Conservation (phyloP, 768 basidiomycete genomes). For the Cystoderma amianthinum region DNA sequence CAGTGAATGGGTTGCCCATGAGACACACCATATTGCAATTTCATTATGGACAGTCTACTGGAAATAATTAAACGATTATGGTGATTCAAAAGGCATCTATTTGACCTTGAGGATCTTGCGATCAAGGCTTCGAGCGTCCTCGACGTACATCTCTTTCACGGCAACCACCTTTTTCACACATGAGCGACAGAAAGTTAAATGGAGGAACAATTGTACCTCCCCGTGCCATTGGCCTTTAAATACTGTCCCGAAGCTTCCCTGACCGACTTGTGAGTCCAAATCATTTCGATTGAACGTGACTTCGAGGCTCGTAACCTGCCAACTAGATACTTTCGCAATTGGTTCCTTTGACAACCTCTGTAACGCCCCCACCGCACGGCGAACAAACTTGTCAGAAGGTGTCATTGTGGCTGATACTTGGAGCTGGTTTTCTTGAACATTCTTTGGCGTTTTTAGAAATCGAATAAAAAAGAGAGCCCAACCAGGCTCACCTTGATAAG, state of each 20-base stretch:
- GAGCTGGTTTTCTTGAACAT: not conserved
- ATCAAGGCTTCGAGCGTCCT: not conserved
- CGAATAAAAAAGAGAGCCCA: not conserved
- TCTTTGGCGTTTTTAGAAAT: not conserved
- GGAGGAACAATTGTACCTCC: not conserved
- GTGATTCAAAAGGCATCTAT: not conserved
- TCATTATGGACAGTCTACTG: not conserved
- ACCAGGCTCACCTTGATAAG: not conserved
- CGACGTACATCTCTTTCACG: not conserved
- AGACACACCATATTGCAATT: conserved; percentile 1
- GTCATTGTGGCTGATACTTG: not conserved
- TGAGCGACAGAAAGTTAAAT: too few relatives aligned
- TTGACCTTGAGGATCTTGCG: not conserved
- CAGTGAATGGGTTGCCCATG: too few relatives aligned
- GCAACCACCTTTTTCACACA: not conserved
- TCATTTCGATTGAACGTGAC: not conserved
- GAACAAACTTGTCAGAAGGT: not conserved
- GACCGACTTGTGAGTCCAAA: not conserved
- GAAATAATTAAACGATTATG: not conserved
- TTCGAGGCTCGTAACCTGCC: not conserved
- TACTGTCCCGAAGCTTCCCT: not conserved
- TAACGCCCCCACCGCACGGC: not conserved
- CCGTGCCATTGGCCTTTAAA: not conserved
- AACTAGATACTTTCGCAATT: not conserved
- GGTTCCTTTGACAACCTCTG: not conserved